Evolutionary conservation across 2,329 filamentous ascomycete genomes (phyloP), one percentile per base, ranked within the genome.

Genomic region (Pleomassaria siparia): DNA sequence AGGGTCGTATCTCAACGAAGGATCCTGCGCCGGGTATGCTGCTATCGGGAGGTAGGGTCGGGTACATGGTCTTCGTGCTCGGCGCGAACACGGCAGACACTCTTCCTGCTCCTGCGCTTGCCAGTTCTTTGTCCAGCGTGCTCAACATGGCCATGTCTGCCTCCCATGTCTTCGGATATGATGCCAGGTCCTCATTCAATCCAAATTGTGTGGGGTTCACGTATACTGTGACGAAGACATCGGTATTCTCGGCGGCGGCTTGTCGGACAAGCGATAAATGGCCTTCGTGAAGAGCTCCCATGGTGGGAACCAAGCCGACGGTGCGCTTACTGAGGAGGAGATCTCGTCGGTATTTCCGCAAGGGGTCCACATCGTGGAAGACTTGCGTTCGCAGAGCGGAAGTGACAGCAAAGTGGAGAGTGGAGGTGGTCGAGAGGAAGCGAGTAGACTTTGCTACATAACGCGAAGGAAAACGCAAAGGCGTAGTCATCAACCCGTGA

Each of bases 181-280:
- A 90, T 35, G 82, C 82, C 16, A 99, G 78, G 67, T 99, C 94
- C 72, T 99, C 94, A 47, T 85, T 82, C 18, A 89, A 76, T 25
- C 92, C 92, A 67, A 99, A 99, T 72, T 99, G 94, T 1, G 94
- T 94, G 3, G 94, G 94, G 71, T 99, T 99, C 64, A 99, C 88
- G 71, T 92, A 99, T 59, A 97, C 86, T 66, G 87, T 91, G 46
- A 99, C 88, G 52, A 96, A 85, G 47, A 97, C 88, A 59, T 91
- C 82, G 56, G 88, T 87, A 73, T 91, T 94, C 62, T 95, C 89
- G 40, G 79, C 77, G 1, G 91, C 91, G 2, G 94, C 94, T 59
- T 85, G 82, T 49, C 89, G 87, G 62, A 96, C 87, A 18, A 99
- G 81, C 3, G 88, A 88, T 43, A 96, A 74, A 73, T 99, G 94